A percentile compares a stretch with the other conserved stretches of the same genome.
Conservation (phyloP, 139 green algal species). For the Chlorella sp. region DNA sequence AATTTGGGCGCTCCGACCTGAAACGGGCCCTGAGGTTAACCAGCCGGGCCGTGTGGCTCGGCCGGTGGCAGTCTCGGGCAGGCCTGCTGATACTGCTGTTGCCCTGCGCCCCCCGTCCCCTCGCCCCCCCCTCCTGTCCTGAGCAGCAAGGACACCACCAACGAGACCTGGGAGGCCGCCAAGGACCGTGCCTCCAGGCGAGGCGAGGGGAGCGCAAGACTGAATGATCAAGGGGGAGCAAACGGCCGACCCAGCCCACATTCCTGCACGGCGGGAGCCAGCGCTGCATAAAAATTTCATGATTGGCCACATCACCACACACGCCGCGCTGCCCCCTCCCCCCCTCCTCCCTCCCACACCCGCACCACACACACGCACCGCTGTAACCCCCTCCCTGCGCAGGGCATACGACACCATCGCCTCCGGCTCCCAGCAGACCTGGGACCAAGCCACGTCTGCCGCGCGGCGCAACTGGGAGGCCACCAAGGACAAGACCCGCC, state of each 20-base stretch:
- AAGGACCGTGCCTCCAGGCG: constrained; percentile 21
- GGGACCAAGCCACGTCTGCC: constrained; percentile 33
- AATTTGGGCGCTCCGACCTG: too few relatives aligned
- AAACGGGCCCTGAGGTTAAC: too few relatives aligned
- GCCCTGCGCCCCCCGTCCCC: too few relatives aligned
- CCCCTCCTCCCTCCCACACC: not conserved
- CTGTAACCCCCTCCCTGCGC: not conserved
- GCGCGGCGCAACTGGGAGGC: constrained; percentile 11
- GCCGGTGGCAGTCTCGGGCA: too few relatives aligned
- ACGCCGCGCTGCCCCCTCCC: not conserved
- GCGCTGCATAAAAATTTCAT: not conserved
- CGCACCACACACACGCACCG: not conserved
- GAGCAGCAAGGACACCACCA: constrained; percentile 12
- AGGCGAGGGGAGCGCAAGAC: not conserved
- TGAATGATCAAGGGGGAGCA: not conserved
- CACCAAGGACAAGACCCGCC: constrained; percentile 25
- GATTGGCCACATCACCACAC: not conserved
- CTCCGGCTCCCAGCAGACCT: constrained; percentile 15
- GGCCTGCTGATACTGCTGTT: too few relatives aligned
- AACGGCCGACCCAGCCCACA: not conserved
- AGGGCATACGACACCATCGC: constrained; percentile 24
- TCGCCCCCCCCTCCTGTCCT: too few relatives aligned
- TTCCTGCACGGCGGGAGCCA: too few relatives aligned
- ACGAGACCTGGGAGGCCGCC: constrained; percentile 22
- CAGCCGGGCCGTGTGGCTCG: too few relatives aligned